Conservation (phyloP, 1,284 basidiomycete species). For the Ganoderma boninense region DNA sequence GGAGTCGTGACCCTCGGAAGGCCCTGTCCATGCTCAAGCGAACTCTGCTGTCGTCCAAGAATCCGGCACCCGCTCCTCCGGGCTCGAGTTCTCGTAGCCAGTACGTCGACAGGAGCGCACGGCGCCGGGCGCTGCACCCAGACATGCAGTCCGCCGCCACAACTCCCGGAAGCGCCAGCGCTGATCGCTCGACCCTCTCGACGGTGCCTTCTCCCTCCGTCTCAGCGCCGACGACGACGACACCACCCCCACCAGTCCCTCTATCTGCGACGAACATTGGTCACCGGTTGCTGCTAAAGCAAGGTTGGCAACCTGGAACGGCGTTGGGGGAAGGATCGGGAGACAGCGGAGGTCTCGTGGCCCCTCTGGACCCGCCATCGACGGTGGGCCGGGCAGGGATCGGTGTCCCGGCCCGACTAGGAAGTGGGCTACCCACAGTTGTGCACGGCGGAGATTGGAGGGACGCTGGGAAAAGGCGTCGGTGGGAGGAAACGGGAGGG, state of each 20-base stretch:
- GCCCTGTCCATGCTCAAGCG: conserved; percentile 70
- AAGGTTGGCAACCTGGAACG: conserved; percentile 78
- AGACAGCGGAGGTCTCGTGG: conserved; percentile 51
- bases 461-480: conserved; percentile 38
- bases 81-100: conserved; percentile 6
- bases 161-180: background rate
- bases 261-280: conserved; percentile 63
- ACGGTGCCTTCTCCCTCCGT: conserved; percentile 45
- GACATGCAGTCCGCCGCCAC: conserved; percentile 31
- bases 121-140: conserved; percentile 65
- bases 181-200: conserved; percentile 51
- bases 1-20: conserved; percentile 58
- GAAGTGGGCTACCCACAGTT: background rate
- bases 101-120: conserved; percentile 75
- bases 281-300: conserved; percentile 69
- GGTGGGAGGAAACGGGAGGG: conserved; percentile 37
- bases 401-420: conserved; percentile 46
- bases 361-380: conserved; percentile 59
- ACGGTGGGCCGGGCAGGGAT: conserved; percentile 60
- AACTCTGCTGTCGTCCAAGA: conserved; percentile 60
- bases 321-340: conserved; percentile 55
- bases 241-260: conserved; percentile 26
- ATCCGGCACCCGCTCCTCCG: conserved; percentile 20
- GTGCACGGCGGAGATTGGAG: conserved; percentile 36
- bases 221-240: conserved; percentile 20